These are phyloP conservation scores for Cyclocybe aegerita DNA, from an alignment of 768 basidiomycete genomes.

Conservation along the genomic window DNA sequence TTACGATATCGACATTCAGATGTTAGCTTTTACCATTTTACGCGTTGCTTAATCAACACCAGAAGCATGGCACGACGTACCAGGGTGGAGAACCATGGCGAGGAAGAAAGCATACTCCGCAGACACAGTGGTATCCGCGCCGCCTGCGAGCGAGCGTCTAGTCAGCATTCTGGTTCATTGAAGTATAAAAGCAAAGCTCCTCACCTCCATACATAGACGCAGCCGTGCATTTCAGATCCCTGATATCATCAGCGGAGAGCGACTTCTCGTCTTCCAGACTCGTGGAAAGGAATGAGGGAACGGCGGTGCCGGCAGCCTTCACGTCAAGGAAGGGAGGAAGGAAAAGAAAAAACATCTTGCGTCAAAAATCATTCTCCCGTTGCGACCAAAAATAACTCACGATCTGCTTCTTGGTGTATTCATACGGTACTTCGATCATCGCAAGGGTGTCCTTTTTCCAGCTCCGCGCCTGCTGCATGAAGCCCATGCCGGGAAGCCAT, in stretches of 20 bases:
- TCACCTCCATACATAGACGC: slow-evolving; percentile 46
- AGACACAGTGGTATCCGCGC: slow-evolving; percentile 50
- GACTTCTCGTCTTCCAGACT: slow-evolving; percentile 35
- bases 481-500: slow-evolving; percentile 57
- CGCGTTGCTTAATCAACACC: background rate
- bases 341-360: slow-evolving; percentile 8
- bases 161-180: background rate
- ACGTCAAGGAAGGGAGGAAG: background rate
- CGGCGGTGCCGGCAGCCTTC: slow-evolving; percentile 41
- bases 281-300: slow-evolving; percentile 42
- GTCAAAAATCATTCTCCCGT: too few species aligned
- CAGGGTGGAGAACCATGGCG: slow-evolving; percentile 44
- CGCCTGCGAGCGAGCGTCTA: slow-evolving; percentile 27
- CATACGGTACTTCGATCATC: slow-evolving; percentile 44
- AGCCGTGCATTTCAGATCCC: slow-evolving; percentile 41
- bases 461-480: slow-evolving; percentile 42
- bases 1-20: slow-evolving; percentile 5
- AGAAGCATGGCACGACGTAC: slow-evolving; percentile 11
- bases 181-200: slow-evolving; percentile 4
- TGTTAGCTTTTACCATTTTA: too few species aligned
- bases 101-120: slow-evolving; percentile 47
- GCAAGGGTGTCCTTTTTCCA: slow-evolving; percentile 38
- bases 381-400: too few species aligned
- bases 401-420: slow-evolving; percentile 45
- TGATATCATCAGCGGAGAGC: slow-evolving; percentile 30